Base-by-base conservation (phyloP, 306 rosid species). In the Crotalaria pallida region DNA sequence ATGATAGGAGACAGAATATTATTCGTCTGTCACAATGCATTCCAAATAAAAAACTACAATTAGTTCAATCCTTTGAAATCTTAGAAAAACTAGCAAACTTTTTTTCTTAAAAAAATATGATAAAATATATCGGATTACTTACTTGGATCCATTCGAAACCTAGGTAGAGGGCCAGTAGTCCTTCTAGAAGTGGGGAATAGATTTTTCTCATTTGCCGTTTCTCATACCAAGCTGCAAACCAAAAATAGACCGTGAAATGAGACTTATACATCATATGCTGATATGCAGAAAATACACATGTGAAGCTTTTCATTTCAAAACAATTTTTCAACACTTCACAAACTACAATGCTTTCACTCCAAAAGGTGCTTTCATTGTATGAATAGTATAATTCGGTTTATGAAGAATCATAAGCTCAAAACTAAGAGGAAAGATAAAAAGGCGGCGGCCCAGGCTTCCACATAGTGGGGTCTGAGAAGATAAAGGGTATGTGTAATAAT, bases 91-190 rank as follows among this genome's bases (percentile, higher is more conserved):
- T 8, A 55, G 4, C 27, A 27, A 12, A 44, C 34, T 29, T 53
- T n/a, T 27, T 26, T 40, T 3, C 5, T 29, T 18, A 0, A 4
- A 66, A 44, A 18, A 66, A 58, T 56, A 64, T 15, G 16, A 43
- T 11, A 58, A 17, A 27, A 23, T 56, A 51, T 36, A 5, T 55
- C 18, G 50, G 18, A 79, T 50, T 81, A 90, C 98, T 50, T 81
- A 90, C 98, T 88, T 90, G 96, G 74, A 88, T 87, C 98, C 97
- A 94, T 79, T 94, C 98, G 47, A 90, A 88, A 56, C 98, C 98
- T 2, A 94, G 90, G 83, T 94, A 94, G 71, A 94, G 98, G 22
- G 97, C 98, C 16, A 94, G 76, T 22, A 90, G 85, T 64, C 97
- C 98, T 85, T 94, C 98, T 26, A 94, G 89, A 53, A 94, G 92